Percentiles rank a stretch among this genome's conserved stretches.
These are phyloP conservation scores for Turnera subulata DNA, from an alignment of 345 rosid genomes.

Conservation along the genomic window DNA sequence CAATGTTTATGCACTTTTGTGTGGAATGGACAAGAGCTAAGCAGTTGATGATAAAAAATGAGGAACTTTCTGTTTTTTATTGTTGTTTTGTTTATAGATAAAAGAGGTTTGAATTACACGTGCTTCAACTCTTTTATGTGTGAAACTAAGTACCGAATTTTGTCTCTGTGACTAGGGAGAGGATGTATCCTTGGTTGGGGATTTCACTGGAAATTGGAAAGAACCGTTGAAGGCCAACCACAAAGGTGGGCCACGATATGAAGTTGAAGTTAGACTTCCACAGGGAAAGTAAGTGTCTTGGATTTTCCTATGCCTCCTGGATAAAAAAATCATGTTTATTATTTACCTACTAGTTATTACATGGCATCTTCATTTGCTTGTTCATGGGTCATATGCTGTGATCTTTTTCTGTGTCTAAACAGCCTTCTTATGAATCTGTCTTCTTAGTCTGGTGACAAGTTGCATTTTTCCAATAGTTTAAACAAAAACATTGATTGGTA, in stretches of 20 bases:
- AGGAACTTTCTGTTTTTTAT: too few species aligned
- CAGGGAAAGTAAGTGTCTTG: conserved; percentile 74
- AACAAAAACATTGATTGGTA: too few species aligned
- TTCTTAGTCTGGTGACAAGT: not conserved
- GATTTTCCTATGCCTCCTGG: not conserved
- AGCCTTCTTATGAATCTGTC: not conserved
- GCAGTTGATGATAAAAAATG: too few species aligned
- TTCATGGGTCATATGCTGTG: not conserved
- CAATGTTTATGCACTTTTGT: too few species aligned
- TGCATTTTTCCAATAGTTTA: too few species aligned
- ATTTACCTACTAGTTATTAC: not conserved
- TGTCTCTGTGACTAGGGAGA: conserved; percentile 52
- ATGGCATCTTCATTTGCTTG: conserved; percentile 6
- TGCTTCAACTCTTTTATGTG: not conserved
- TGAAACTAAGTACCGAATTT: conserved; percentile 6
- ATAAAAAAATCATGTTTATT: not conserved
- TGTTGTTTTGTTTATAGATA: not conserved
- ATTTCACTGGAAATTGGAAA: conserved; percentile 94
- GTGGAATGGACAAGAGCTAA: conserved; percentile 94
- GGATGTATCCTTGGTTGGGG: conserved; percentile 82
- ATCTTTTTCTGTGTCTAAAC: not conserved
- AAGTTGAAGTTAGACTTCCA: conserved; percentile 76
- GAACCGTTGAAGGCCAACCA: conserved; percentile 76
- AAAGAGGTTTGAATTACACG: conserved; percentile 9
- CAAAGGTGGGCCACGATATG: conserved; percentile 84